Evolutionary conservation across 78 protist species (phyloP).

Genomic region (Paratrimastix pyriformis): DNA sequence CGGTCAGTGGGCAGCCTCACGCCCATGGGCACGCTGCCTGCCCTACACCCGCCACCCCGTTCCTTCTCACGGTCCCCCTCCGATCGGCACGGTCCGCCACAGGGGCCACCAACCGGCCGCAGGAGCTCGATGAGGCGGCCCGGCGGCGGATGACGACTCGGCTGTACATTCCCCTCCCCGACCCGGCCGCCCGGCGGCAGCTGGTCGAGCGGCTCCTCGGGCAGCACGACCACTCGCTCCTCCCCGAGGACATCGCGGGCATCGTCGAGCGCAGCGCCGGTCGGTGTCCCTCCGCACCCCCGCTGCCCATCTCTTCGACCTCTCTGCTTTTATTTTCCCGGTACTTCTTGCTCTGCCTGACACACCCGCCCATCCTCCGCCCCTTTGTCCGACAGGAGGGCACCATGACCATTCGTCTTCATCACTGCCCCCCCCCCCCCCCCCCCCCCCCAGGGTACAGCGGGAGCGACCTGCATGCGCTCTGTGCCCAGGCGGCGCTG

Average conservation of each 20-base stretch:
- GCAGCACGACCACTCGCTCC: neutral
- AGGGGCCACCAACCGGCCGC: slow-evolving; percentile 81
- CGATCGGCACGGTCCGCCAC: too few species aligned
- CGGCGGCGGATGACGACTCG: slow-evolving; percentile 59
- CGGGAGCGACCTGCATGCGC: slow-evolving; percentile 57
- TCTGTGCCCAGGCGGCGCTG: slow-evolving; percentile 72
- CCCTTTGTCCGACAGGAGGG: too few species aligned
- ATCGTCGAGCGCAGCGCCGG: slow-evolving; percentile 17
- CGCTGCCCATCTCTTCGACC: too few species aligned
- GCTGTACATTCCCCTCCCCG: slow-evolving; percentile 74
- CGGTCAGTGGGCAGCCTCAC: neutral
- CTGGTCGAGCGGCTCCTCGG: slow-evolving; percentile 23
- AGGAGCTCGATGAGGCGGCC: slow-evolving; percentile 87
- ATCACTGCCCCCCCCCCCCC: too few species aligned
- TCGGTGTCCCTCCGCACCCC: too few species aligned
- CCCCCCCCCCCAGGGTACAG: slow-evolving; percentile 58
- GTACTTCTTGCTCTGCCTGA: too few species aligned
- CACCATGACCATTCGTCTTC: too few species aligned
- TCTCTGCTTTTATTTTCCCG: too few species aligned
- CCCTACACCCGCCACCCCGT: neutral
- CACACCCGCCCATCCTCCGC: too few species aligned
- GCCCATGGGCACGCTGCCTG: neutral
- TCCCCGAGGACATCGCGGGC: slow-evolving; percentile 12
- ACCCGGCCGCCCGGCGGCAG: slow-evolving; percentile 38
- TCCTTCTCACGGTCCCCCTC: too few species aligned